Conservation (phyloP, 495 filamentous ascomycete species). For the Neurospora pannonica region DNA sequence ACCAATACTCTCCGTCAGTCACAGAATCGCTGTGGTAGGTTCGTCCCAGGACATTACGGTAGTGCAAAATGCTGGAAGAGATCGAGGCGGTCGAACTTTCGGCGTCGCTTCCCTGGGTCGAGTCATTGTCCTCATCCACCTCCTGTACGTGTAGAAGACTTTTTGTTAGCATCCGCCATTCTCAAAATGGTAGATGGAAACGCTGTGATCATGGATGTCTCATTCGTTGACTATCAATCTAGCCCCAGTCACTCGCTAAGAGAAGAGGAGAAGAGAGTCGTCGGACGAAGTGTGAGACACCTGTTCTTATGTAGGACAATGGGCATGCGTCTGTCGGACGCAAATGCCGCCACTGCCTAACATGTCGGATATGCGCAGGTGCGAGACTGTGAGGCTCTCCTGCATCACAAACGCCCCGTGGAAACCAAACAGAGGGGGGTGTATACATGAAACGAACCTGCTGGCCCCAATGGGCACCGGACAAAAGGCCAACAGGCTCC, state of each 20-base stretch:
- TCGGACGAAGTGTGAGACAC: background rate
- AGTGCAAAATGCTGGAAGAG: conserved; percentile 26
- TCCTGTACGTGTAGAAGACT: background rate
- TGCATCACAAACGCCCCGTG: background rate
- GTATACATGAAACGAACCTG: background rate
- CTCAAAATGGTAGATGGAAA: background rate
- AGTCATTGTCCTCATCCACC: background rate
- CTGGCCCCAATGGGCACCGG: background rate
- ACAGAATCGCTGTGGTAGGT: conserved; percentile 20
- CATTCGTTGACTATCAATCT: background rate
- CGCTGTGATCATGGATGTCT: background rate
- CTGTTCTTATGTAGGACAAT: background rate
- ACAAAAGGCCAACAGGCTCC: background rate
- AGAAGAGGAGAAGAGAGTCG: background rate
- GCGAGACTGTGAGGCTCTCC: background rate
- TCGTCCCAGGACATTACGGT: conserved; percentile 20
- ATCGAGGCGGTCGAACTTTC: conserved; percentile 16
- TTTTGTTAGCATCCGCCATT: background rate
- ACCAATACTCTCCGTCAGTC: conserved; percentile 11
- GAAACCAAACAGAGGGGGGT: background rate
- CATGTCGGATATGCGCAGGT: background rate
- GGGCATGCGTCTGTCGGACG: background rate
- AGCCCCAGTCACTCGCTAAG: background rate
- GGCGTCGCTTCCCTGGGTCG: background rate
- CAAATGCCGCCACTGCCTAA: background rate